These are phyloP conservation scores for Calycina herbarum DNA, from an alignment of 2,329 filamentous ascomycete genomes.

Conservation along the genomic window DNA sequence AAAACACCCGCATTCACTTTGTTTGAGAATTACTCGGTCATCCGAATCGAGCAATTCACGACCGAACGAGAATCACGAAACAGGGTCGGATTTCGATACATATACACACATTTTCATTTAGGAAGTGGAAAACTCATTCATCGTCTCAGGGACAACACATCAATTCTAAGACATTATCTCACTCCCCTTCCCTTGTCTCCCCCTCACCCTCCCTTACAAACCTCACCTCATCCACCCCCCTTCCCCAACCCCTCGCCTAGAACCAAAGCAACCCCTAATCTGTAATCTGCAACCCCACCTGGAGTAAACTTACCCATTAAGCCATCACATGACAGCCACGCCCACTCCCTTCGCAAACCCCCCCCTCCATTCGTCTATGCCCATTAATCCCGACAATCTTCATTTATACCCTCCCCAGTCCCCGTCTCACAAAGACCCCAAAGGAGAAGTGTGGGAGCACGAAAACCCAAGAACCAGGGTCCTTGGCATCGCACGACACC, in stretches of 20 bases:
- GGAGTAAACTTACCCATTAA: background rate
- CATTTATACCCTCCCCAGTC: background rate
- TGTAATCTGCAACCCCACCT: background rate
- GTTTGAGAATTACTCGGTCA: conserved; percentile 2
- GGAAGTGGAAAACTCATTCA: background rate
- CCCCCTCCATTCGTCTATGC: too few relatives aligned
- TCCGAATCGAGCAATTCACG: background rate
- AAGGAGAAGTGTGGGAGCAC: conserved; percentile 8
- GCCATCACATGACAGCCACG: conserved; percentile 2
- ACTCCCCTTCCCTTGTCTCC: background rate
- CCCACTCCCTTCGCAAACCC: background rate
- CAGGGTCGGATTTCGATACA: background rate
- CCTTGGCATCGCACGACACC: background rate
- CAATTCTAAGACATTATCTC: conserved; percentile 1
- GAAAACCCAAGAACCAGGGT: conserved; percentile 9
- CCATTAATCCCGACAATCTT: too few relatives aligned
- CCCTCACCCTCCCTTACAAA: background rate
- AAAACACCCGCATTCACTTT: background rate
- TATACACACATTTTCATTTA: background rate
- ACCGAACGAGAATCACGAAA: background rate
- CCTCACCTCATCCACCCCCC: background rate
- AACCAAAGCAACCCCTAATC: background rate
- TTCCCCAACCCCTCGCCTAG: background rate
- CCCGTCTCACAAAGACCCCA: background rate
- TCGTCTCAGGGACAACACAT: background rate